Evolutionary conservation across 805 yeast species (phyloP).

Genomic region (Gaillardinia entomophila): DNA sequence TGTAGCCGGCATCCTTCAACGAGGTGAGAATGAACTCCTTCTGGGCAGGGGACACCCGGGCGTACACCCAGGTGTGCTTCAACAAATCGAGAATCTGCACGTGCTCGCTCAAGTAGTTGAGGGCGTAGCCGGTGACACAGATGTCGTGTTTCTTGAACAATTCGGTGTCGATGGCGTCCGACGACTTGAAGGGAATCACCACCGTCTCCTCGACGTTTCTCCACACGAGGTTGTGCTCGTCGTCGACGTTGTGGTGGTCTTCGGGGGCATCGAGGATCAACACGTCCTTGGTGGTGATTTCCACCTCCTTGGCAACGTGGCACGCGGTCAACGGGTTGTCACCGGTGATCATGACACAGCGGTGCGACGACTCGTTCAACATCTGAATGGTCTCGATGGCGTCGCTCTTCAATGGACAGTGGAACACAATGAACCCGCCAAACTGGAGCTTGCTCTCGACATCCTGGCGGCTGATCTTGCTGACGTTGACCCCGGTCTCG

Average conservation of each 20-base stretch:
- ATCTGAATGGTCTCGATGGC: constrained; percentile 85
- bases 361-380: constrained; percentile 93
- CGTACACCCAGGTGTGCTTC: constrained; percentile 93
- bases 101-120: constrained; percentile 60
- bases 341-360: constrained; percentile 97
- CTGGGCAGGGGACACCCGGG: constrained; percentile 95
- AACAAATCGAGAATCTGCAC: constrained; percentile 66
- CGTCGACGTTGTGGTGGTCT: constrained; percentile 46
- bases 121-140: constrained; percentile 91
- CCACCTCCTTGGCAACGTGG: constrained; percentile 93
- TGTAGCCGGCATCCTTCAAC: constrained; percentile 82
- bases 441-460: constrained; percentile 72
- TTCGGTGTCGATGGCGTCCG: constrained; percentile 47
- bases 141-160: constrained; percentile 69
- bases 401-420: constrained; percentile 92
- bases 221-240: constrained; percentile 65
- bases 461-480: constrained; percentile 62
- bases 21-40: constrained; percentile 85
- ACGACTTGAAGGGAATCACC: constrained; percentile 59
- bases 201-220: constrained; percentile 75
- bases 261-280: constrained; percentile 84
- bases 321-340: constrained; percentile 98
- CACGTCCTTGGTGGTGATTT: constrained; percentile 76
- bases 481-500: constrained; percentile 42
- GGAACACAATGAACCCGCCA: constrained; percentile 94